These are phyloP conservation scores for Pseudocercospora fijiensis DNA, from an alignment of 2,329 filamentous ascomycete genomes.

Conservation along the genomic window DNA sequence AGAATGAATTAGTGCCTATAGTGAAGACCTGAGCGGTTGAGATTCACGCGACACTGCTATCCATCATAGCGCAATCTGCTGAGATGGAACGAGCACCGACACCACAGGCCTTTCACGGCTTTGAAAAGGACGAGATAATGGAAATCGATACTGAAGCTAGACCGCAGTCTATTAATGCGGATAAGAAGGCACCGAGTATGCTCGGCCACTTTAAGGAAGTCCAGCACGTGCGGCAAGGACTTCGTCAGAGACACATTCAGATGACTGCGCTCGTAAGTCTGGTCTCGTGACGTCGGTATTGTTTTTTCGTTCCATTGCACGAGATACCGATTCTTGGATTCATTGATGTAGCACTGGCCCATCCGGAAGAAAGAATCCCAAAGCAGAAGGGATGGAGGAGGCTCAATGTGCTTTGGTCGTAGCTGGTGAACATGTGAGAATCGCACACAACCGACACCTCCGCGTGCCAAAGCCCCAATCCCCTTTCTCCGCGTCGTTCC, in stretches of 20 bases:
- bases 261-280: constrained; percentile 26
- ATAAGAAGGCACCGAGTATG: constrained; percentile 11
- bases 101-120: constrained; percentile 1
- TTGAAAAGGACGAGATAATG: constrained; percentile 11
- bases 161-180: constrained; percentile 2
- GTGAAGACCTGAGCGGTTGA: neutral
- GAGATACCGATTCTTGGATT: constrained; percentile 32
- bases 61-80: constrained; percentile 12
- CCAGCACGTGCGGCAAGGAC: constrained; percentile 24
- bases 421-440: neutral
- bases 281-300: neutral
- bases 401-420: constrained; percentile 35
- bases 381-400: constrained; percentile 28
- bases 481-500: neutral
- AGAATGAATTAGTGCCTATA: neutral
- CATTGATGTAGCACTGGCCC: constrained; percentile 32
- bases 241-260: constrained; percentile 24
- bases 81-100: constrained; percentile 7
- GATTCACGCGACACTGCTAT: neutral
- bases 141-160: constrained; percentile 11
- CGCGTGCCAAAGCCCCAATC: neutral
- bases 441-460: neutral
- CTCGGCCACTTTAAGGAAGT: constrained; percentile 20
- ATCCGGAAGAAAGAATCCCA: constrained; percentile 28
- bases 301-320: constrained; percentile 29